Conservation (phyloP, 2,329 filamentous ascomycete genomes). For the Tolypocladium amazonense region DNA sequence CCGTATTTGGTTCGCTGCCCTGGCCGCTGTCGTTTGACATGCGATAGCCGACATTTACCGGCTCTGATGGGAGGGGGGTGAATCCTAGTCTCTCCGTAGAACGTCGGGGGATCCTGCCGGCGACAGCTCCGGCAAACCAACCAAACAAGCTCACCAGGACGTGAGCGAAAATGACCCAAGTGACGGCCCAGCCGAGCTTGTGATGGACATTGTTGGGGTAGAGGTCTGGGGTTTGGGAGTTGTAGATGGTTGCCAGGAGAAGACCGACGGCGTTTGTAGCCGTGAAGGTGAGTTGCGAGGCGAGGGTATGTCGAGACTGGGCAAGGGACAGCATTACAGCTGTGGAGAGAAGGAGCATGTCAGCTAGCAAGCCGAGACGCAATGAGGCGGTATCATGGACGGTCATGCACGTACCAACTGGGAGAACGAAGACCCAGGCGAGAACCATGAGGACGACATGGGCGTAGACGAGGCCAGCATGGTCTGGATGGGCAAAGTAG, state of each 20-base stretch:
- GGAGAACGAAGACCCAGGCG: slow-evolving; percentile 63
- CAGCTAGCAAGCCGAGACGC: not conserved
- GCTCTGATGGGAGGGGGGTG: slow-evolving; percentile 48
- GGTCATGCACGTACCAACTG: slow-evolving; percentile 49
- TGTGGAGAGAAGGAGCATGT: slow-evolving; percentile 22
- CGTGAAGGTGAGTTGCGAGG: slow-evolving; percentile 58
- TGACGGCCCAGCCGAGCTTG: slow-evolving; percentile 77
- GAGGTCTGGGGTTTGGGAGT: slow-evolving; percentile 70
- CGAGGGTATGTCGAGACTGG: slow-evolving; percentile 62
- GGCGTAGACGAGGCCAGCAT: slow-evolving; percentile 48
- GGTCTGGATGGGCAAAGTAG: slow-evolving; percentile 48
- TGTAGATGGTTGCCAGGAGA: slow-evolving; percentile 60
- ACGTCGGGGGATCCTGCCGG: not conserved
- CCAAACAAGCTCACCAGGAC: slow-evolving; percentile 57
- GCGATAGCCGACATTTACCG: slow-evolving; percentile 40
- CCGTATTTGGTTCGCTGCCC: slow-evolving; percentile 59
- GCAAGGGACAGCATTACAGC: slow-evolving; percentile 80
- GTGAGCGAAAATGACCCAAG: slow-evolving; percentile 61
- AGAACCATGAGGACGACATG: slow-evolving; percentile 63
- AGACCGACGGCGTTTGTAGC: slow-evolving; percentile 53
- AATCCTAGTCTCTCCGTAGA: slow-evolving; percentile 45
- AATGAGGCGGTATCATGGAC: not conserved
- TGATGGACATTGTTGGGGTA: slow-evolving; percentile 84
- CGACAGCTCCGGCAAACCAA: slow-evolving; percentile 32
- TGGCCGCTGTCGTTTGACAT: slow-evolving; percentile 64